Base-by-base conservation (phyloP, 371 early-diverging fungal genomes). In the Fennellomyces sp. region DNA sequence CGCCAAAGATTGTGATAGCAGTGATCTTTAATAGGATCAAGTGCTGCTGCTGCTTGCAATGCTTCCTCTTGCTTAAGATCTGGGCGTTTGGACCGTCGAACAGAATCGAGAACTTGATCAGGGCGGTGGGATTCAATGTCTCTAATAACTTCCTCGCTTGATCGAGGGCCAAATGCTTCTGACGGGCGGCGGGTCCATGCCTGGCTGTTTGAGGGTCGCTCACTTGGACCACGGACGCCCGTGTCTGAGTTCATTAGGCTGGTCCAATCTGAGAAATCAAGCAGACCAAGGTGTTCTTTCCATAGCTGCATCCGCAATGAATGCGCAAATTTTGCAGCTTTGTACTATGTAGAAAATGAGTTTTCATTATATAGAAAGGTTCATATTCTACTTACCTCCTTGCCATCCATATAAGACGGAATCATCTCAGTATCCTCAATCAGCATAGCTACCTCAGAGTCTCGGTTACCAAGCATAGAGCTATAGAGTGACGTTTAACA, bases 361-460 rank as follows among this genome's bases (percentile, higher is more conserved):
- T n/a, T n/a, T n/a, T n/a, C n/a, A n/a, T n/a, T n/a, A 47, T 42
- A 6, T 23, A 23, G 2, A 38, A 31, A 27, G 33, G 23, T 31
- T 3, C 25, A 36, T 12, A 15, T 17, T 11, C 26, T 26, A 50
- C 64, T 55, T 72, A 82, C 86, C 25, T 81, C 76, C 30, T 86
- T 76, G 2, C 90, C 91, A 61, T 91, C 82, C 93, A 95, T 91
- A 42, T 69, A 78, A 0, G 89, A 83, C 8, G 79, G 74, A 2
- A 95, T 76, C 35, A 73, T 75, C 13, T 87, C 82, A 1, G 87
- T 80, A 72, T 95, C 95, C 70, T 92, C 92, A 41, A 95, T 81
- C n/a, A 94, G 51, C 67, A 91, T 83, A 17, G 93, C 93, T 35
- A 95, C 83, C 78, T 97, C 97, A 5, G 94, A 92, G 66, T 97